Percentiles rank a stretch among this genome's conserved stretches.
These are phyloP conservation scores for Psidium friedrichsthalianum DNA, from an alignment of 345 rosid genomes.

Conservation along the genomic window DNA sequence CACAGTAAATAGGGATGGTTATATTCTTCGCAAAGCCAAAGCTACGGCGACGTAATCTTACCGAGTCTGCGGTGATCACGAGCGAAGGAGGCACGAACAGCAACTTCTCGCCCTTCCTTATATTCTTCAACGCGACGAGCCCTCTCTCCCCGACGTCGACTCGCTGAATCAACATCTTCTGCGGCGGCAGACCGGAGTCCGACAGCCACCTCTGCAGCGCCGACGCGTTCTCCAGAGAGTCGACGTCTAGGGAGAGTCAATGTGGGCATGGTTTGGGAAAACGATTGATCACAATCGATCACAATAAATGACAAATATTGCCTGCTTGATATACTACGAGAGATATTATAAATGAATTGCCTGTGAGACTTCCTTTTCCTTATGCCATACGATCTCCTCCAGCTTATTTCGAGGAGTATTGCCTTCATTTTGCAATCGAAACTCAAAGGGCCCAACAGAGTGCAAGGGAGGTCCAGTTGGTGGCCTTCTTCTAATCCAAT, in stretches of 20 bases:
- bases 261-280: too few species aligned
- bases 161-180: slow-evolving; percentile 70
- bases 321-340: background rate
- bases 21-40: background rate
- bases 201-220: slow-evolving; percentile 76
- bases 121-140: slow-evolving; percentile 71
- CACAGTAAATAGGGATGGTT: background rate
- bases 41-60: slow-evolving; percentile 9
- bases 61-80: slow-evolving; percentile 76
- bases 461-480: slow-evolving; percentile 74
- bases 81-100: slow-evolving; percentile 94
- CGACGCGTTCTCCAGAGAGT: slow-evolving; percentile 45
- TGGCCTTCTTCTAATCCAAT: slow-evolving; percentile 66
- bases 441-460: slow-evolving; percentile 86
- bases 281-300: background rate
- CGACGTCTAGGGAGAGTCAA: too few species aligned
- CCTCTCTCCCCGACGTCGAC: slow-evolving; percentile 95
- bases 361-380: slow-evolving; percentile 60
- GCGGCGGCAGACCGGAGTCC: slow-evolving; percentile 70
- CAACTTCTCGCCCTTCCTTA: slow-evolving; percentile 78
- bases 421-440: slow-evolving; percentile 69
- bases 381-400: slow-evolving; percentile 89
- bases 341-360: slow-evolving; percentile 10
- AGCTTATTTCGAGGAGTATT: slow-evolving; percentile 77
- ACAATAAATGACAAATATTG: background rate